A percentile compares a stretch with the other conserved stretches of the same genome.
These are phyloP conservation scores for Pseudoscleropodium purum DNA, from an alignment of 225 moss, liverwort and hornwort genomes.

Conservation along the genomic window DNA sequence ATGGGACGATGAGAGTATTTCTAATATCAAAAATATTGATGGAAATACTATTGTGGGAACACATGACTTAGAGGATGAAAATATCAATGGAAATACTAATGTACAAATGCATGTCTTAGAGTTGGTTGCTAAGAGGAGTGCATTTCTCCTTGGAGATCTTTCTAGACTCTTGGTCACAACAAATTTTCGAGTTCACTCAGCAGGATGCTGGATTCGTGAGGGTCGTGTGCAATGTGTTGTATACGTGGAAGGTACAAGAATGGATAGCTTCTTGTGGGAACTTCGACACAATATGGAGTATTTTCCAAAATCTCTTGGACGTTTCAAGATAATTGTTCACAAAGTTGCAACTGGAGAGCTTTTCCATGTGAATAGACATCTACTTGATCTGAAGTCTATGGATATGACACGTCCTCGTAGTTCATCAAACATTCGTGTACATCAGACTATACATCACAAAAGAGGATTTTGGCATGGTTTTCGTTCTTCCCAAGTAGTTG, in stretches of 20 bases:
- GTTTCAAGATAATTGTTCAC: neutral
- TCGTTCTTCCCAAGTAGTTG: fast-evolving
- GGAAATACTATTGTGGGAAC: too few relatives aligned
- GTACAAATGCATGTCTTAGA: slow-evolving; percentile 8
- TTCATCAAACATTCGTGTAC: neutral
- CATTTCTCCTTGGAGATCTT: slow-evolving; percentile 17
- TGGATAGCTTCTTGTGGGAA: neutral
- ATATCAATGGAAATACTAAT: neutral
- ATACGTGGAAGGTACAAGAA: neutral
- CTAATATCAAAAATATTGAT: too few relatives aligned
- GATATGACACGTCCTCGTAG: fast-evolving
- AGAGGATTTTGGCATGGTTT: fast-evolving
- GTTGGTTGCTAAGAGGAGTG: neutral
- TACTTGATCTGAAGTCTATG: too few relatives aligned
- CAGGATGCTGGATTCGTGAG: slow-evolving; percentile 48
- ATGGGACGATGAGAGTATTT: too few relatives aligned
- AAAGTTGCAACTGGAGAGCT: neutral
- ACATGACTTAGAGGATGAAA: too few relatives aligned
- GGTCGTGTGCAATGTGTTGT: slow-evolving; percentile 46
- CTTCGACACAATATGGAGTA: fast-evolving
- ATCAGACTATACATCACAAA: too few relatives aligned
- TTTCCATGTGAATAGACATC: too few relatives aligned
- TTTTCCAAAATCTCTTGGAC: fast-evolving
- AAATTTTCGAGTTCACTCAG: slow-evolving; percentile 36
- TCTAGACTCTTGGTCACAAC: slow-evolving; percentile 21